Percentiles rank a stretch among this genome's conserved stretches.
These are phyloP conservation scores for Pistacia integerrima DNA, from an alignment of 345 rosid species.

Conservation along the genomic window DNA sequence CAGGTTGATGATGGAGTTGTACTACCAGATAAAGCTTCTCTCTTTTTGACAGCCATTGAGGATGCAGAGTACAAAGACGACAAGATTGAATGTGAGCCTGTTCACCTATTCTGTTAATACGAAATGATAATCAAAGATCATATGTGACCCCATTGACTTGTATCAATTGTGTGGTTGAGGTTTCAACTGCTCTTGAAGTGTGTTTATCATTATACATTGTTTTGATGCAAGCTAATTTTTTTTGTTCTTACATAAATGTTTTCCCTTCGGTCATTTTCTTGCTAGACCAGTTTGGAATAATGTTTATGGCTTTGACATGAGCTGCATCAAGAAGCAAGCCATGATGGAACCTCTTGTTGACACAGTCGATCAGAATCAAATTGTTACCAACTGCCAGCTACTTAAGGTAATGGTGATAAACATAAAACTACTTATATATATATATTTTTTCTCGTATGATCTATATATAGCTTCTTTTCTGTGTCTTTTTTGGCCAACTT, in stretches of 20 bases:
- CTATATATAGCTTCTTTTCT: neutral
- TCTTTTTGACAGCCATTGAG: constrained; percentile 87
- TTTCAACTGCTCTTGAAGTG: constrained; percentile 1
- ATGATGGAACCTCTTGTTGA: constrained; percentile 98
- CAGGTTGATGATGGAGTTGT: constrained; percentile 83
- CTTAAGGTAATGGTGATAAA: constrained; percentile 60
- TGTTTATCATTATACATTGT: neutral
- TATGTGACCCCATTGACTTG: neutral
- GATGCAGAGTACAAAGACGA: constrained; percentile 96
- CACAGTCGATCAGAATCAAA: constrained; percentile 90
- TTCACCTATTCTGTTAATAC: neutral
- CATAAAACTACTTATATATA: neutral
- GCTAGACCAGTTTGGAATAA: constrained; percentile 75
- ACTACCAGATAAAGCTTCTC: constrained; percentile 92
- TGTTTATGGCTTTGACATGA: constrained; percentile 96
- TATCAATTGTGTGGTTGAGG: neutral
- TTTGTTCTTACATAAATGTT: constrained; percentile 10
- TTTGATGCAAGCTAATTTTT: neutral
- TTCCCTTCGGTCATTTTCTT: constrained; percentile 1
- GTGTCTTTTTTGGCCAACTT: neutral
- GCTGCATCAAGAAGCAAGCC: constrained; percentile 96
- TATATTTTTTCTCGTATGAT: neutral
- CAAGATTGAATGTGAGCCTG: constrained; percentile 85
- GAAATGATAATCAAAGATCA: constrained; percentile 5
- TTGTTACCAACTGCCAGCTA: constrained; percentile 76